A percentile compares a stretch with the other conserved stretches of the same genome.
Conservation (phyloP, 1,139 yeast species). For the Geotrichum fermentans region DNA sequence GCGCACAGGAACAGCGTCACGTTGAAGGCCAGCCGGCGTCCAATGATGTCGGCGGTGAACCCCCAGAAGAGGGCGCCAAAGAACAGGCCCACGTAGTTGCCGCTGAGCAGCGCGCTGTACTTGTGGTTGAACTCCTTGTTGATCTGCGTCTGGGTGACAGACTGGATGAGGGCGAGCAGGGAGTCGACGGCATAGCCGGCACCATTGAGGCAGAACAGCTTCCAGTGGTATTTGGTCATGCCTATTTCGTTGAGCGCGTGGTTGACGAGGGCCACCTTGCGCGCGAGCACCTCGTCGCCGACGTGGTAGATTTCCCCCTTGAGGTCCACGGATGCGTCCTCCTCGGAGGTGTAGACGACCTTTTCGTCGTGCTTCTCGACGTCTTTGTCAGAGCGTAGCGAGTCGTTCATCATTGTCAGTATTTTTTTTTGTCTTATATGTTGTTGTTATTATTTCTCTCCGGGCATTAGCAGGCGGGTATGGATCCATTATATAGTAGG, state of each 20-base stretch:
- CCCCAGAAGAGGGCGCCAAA: conserved; percentile 56
- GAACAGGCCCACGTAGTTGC: conserved; percentile 46
- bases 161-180: conserved; percentile 46
- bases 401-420: not conserved
- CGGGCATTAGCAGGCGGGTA: too few relatives aligned
- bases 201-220: conserved; percentile 39
- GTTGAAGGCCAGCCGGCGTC: conserved; percentile 54
- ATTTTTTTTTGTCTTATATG: too few relatives aligned
- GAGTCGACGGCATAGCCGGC: conserved; percentile 64
- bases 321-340: too few relatives aligned
- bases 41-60: conserved; percentile 43
- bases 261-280: conserved; percentile 27
- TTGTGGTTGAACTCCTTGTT: conserved; percentile 26
- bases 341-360: not conserved
- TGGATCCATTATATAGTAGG: too few relatives aligned
- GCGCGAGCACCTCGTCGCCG: conserved; percentile 23
- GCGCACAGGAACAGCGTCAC: conserved; percentile 49
- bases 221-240: conserved; percentile 30
- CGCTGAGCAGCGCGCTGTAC: conserved; percentile 41
- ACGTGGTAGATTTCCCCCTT: conserved; percentile 20
- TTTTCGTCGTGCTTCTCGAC: not conserved
- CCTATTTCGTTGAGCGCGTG: conserved; percentile 34
- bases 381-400: not conserved
- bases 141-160: conserved; percentile 39
- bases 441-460: too few relatives aligned